These are phyloP conservation scores for Corylus heterophylla DNA, from an alignment of 306 rosid species.

Conservation along the genomic window DNA sequence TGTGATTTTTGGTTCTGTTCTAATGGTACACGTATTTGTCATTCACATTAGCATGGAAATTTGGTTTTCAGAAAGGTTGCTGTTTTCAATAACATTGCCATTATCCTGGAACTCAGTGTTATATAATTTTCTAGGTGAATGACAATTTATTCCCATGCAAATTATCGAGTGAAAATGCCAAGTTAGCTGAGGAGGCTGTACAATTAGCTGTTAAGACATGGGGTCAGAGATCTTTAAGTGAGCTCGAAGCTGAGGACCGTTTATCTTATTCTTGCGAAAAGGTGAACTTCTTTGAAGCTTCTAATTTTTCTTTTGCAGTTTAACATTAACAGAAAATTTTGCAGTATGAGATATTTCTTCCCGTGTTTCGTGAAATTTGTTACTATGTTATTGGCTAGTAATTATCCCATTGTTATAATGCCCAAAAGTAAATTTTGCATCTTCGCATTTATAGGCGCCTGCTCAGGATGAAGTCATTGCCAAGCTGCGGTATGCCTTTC, in stretches of 20 bases:
- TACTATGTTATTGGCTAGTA: constrained; percentile 18
- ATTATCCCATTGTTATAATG: constrained; percentile 10
- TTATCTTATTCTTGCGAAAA: constrained; percentile 93
- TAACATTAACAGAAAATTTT: background rate
- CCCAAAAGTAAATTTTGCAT: constrained; percentile 12
- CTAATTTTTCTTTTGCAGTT: background rate
- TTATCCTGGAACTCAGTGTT: constrained; percentile 30
- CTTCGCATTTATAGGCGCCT: constrained; percentile 66
- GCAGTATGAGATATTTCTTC: background rate
- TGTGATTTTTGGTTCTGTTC: constrained; percentile 29
- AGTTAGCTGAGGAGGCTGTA: constrained; percentile 74
- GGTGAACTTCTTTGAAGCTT: constrained; percentile 41
- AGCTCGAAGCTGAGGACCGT: constrained; percentile 97
- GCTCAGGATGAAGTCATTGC: constrained; percentile 87
- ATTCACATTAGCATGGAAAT: constrained; percentile 6
- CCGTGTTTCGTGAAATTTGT: background rate
- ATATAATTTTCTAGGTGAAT: constrained; percentile 57
- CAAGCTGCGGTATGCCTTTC: constrained; percentile 70
- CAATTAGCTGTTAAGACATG: constrained; percentile 81
- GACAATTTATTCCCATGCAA: constrained; percentile 88
- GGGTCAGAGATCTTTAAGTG: constrained; percentile 86
- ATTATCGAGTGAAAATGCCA: constrained; percentile 59
- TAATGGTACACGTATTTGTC: constrained; percentile 13
- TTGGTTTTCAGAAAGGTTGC: constrained; percentile 4
- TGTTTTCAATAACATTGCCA: constrained; percentile 1